These are phyloP conservation scores for Dentipellis fragilis DNA, from an alignment of 768 basidiomycete genomes.

Conservation along the genomic window DNA sequence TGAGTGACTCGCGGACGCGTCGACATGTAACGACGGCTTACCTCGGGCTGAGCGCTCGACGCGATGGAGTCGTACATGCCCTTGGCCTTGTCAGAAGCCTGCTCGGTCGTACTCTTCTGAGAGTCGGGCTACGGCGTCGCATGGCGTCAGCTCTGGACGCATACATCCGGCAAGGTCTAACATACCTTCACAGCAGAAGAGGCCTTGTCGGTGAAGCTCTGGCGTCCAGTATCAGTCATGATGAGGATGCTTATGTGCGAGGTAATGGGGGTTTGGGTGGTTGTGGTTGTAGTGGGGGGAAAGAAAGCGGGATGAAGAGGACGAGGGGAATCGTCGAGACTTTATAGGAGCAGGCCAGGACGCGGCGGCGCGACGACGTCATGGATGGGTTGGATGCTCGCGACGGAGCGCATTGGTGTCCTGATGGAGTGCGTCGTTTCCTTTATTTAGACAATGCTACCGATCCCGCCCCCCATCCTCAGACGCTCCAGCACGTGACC, in stretches of 20 bases:
- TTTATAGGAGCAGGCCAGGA: neutral
- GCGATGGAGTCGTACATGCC: conserved; percentile 37
- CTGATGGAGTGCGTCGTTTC: no score
- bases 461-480: no score
- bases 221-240: conserved; percentile 50
- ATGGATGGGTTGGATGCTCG: no score
- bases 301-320: neutral
- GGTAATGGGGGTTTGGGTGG: neutral
- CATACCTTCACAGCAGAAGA: conserved; percentile 38
- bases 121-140: conserved; percentile 37
- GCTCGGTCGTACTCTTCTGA: conserved; percentile 45
- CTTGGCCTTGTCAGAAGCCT: conserved; percentile 37
- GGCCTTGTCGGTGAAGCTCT: conserved; percentile 52
- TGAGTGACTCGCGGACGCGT: neutral
- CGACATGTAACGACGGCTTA: conserved; percentile 12
- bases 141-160: neutral
- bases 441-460: no score
- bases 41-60: conserved; percentile 41
- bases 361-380: no score
- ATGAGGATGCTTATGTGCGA: conserved; percentile 5
- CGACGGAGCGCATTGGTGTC: no score
- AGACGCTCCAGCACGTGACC: no score
- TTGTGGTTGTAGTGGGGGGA: neutral
- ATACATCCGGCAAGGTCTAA: neutral
- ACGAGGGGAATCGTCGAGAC: neutral